phyloP scores from a whole-genome alignment of 208 protist genomes.

The Crithidia fasciculata region DNA sequence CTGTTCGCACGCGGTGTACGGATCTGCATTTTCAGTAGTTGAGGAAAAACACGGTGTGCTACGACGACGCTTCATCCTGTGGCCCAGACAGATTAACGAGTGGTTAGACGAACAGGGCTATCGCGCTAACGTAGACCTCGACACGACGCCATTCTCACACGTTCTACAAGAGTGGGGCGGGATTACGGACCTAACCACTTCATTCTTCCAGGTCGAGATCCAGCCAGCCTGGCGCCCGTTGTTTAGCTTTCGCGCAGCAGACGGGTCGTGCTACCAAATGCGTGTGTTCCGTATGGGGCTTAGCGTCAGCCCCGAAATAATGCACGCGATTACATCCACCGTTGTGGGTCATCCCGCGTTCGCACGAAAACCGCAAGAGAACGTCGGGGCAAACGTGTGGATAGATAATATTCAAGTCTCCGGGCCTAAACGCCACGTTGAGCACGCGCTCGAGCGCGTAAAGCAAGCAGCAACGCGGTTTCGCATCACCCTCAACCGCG shows the following conservation, averaged over 20 bases:
- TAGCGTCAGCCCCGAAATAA: slow-evolving; percentile 31
- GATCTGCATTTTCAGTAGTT: slow-evolving; percentile 20
- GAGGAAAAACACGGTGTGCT: slow-evolving; percentile 12
- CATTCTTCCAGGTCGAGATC: not conserved
- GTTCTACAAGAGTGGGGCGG: slow-evolving; percentile 20
- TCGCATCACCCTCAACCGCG: slow-evolving; percentile 15
- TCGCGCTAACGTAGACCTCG: not conserved
- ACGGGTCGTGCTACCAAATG: slow-evolving; percentile 12
- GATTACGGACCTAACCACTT: slow-evolving; percentile 22
- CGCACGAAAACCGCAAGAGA: not conserved
- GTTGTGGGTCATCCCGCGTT: slow-evolving; percentile 18
- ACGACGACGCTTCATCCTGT: slow-evolving; percentile 22
- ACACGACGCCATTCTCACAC: not conserved
- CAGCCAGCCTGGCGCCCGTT: not conserved
- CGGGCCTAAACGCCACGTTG: slow-evolving; percentile 11
- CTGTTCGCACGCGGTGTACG: not conserved
- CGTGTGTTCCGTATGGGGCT: slow-evolving; percentile 31
- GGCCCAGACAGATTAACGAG: slow-evolving; percentile 19
- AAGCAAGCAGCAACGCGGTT: not conserved
- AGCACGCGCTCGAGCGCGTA: slow-evolving; percentile 6
- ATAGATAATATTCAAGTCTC: slow-evolving; percentile 41
- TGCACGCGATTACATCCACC: slow-evolving; percentile 25
- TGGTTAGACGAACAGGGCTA: slow-evolving; percentile 23
- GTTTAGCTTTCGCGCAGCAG: slow-evolving; percentile 3
- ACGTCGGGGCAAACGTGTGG: slow-evolving; percentile 30